Percentiles rank a stretch among this genome's conserved stretches.
phyloP scores from a whole-genome alignment of 2,329 filamentous ascomycete species.

The Thelonectria blattea region DNA sequence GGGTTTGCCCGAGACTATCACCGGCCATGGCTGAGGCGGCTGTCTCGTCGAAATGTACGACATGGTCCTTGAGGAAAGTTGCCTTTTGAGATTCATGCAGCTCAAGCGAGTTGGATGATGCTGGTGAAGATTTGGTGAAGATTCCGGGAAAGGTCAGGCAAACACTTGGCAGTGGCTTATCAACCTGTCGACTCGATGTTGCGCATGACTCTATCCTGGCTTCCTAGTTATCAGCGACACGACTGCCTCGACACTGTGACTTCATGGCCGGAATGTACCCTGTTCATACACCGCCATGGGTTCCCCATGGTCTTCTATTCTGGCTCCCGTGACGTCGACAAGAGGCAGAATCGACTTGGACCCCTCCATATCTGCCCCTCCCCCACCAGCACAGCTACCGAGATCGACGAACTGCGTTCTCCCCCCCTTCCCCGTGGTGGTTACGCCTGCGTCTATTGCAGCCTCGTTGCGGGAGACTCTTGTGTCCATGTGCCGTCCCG shows the following conservation, averaged over 20 bases:
- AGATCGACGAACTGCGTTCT: constrained; percentile 40
- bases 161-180: not conserved
- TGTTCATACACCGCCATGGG: constrained; percentile 20
- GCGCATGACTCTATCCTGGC: constrained; percentile 11
- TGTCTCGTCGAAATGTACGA: not conserved
- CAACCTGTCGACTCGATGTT: not conserved
- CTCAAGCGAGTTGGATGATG: not conserved
- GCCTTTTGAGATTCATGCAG: not conserved
- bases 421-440: constrained; percentile 40
- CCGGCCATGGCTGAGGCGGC: constrained; percentile 24
- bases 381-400: constrained; percentile 31
- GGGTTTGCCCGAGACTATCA: constrained; percentile 23
- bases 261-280: not conserved
- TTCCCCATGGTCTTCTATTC: constrained; percentile 12
- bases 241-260: not conserved
- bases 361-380: constrained; percentile 39
- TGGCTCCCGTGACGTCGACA: constrained; percentile 20
- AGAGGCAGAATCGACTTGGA: constrained; percentile 28
- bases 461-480: constrained; percentile 19
- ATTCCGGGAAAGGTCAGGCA: not conserved
- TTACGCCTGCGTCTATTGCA: constrained; percentile 35
- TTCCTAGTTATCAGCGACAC: not conserved
- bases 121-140: not conserved
- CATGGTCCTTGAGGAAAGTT: not conserved
- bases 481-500: constrained; percentile 24